Base-by-base conservation (phyloP, 176 grass and related monocot genomes). In the Ampelocalamus luodianensis region DNA sequence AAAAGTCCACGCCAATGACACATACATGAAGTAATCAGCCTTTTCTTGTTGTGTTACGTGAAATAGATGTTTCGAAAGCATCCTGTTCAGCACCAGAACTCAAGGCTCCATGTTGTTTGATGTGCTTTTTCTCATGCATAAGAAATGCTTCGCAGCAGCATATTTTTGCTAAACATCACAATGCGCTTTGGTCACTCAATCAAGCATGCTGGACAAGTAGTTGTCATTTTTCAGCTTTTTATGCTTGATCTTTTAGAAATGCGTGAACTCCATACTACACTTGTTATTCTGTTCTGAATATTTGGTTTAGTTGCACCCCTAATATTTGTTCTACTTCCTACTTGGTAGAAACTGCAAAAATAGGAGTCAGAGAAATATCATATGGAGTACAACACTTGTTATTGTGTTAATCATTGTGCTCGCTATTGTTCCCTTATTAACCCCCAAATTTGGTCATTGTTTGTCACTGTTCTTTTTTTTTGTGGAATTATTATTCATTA, bases 311-410 rank as follows among this genome's bases (percentile, higher is more conserved):
- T 65, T 48, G 27, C 26, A 68, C 10, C 20, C 22, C 29, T 70
- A 26, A 39, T 75, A 68, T 88, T 65, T 71, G 10, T 55, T 81
- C 32, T 78, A 26, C 36, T 54, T 85, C 23, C n/a, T 78, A 24
- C 36, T 54, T 85, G 13, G 15, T 60, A 68, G 20, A 22, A 78
- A 63, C 38, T 78, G 23, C 18, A 77, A 83, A 71, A 78, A 42
- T 42, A 74, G 26, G 43, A 78, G 24, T 18, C 6, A 53, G 1
- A 18, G 27, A 36, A 73, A 46, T 79, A 74, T 42, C 24, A 51
- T 85, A 46, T 74, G 49, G 37, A 44, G 39, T 40, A 24, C 39
- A 69, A 59, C 5, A 48, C 29, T 64, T 18, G 18, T 63, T 81
- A 65, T n/a, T 87, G 5, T 66, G 32, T 48, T 80, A 8, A 45